Evolutionary conservation across 495 filamentous ascomycete genomes (phyloP).

Genomic region (Amphirosellinia nigrospora): DNA sequence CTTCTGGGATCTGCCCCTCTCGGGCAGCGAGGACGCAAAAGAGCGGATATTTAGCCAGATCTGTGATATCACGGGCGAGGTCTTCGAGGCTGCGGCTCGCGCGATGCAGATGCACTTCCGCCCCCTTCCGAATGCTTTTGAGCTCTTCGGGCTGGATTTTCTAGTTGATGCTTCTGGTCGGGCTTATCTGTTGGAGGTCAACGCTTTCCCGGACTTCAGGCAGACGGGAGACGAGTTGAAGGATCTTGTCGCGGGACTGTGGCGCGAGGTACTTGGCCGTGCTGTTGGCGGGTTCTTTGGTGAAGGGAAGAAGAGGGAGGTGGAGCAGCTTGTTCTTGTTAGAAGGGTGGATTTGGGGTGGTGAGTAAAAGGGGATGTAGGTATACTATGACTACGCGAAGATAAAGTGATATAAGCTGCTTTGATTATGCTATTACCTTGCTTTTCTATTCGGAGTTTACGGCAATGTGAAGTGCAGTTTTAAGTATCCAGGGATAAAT

Average conservation of each 20-base stretch:
- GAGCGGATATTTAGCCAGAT: constrained; percentile 75
- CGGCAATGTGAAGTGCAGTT: too few relatives aligned
- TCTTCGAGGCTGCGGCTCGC: constrained; percentile 83
- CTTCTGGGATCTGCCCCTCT: constrained; percentile 70
- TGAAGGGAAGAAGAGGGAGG: constrained; percentile 18
- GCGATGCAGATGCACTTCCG: constrained; percentile 91
- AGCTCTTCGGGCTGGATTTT: constrained; percentile 92
- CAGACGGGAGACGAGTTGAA: constrained; percentile 82
- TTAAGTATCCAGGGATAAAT: too few relatives aligned
- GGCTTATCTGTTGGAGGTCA: constrained; percentile 87
- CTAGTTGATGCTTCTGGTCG: constrained; percentile 69
- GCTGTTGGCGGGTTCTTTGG: constrained; percentile 57
- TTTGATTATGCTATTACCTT: too few relatives aligned
- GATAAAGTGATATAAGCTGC: too few relatives aligned
- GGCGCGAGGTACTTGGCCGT: constrained; percentile 71
- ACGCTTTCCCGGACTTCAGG: constrained; percentile 92
- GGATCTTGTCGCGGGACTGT: constrained; percentile 74
- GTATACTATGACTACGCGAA: neutral
- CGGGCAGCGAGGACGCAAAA: constrained; percentile 38
- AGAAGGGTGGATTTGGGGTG: constrained; percentile 35
- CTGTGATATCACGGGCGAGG: constrained; percentile 68
- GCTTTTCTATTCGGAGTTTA: too few relatives aligned
- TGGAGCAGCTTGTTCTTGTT: constrained; percentile 35
- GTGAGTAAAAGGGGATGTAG: constrained; percentile 14
- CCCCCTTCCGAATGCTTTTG: constrained; percentile 83